Evolutionary conservation across 225 moss, liverwort and hornwort species (phyloP).

Genomic region (Pleurozium schreberi): DNA sequence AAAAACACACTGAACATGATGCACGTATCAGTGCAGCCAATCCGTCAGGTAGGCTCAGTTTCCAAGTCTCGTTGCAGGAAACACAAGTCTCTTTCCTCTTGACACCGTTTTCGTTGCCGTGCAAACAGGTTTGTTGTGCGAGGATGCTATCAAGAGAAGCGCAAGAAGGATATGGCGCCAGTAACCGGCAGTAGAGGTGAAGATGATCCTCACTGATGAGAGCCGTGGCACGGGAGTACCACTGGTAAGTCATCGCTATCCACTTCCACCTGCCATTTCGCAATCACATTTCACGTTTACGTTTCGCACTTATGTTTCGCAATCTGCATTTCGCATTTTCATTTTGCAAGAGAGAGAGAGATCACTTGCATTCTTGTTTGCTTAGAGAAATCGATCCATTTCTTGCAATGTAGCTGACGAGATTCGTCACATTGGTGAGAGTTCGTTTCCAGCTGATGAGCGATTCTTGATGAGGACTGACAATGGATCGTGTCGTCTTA

Average conservation of each 20-base stretch:
- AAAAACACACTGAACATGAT: neutral
- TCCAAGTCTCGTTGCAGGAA: neutral
- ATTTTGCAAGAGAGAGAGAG: neutral
- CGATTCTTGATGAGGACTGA: constrained; percentile 3
- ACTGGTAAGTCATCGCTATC: constrained; percentile 1
- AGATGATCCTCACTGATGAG: neutral
- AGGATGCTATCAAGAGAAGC: neutral
- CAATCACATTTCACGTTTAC: neutral
- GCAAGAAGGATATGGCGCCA: neutral
- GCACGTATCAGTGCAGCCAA: no score
- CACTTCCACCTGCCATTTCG: neutral
- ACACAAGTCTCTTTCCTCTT: neutral
- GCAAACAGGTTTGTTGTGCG: neutral
- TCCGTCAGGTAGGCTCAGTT: neutral
- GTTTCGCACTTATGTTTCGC: neutral
- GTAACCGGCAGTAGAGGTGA: neutral
- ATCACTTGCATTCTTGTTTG: neutral
- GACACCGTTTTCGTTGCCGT: neutral
- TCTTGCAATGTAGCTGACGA: neutral
- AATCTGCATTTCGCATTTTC: neutral
- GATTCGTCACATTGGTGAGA: neutral
- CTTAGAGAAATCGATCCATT: neutral
- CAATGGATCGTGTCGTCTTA: constrained; percentile 2
- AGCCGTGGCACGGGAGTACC: neutral
- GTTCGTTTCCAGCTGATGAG: neutral